Conservation (phyloP, 371 early-diverging fungal genomes). For the Circinella umbellata region DNA sequence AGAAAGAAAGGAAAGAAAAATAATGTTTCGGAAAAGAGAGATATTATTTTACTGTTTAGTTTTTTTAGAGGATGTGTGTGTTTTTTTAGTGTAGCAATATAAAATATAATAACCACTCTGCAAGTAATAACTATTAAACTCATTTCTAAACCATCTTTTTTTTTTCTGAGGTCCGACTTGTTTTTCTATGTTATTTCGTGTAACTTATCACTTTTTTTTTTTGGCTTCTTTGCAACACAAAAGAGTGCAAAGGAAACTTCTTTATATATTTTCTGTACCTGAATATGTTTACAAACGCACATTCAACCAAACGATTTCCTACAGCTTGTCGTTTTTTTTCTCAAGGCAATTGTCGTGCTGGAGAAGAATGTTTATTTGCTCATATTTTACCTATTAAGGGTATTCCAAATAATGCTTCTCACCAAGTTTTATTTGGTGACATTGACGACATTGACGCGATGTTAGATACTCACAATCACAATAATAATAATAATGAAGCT, state of each 20-base stretch:
- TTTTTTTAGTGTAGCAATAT: too few relatives aligned
- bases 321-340: slow-evolving; percentile 50
- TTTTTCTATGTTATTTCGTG: not conserved
- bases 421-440: slow-evolving; percentile 28
- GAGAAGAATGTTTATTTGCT: slow-evolving; percentile 48
- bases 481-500: too few relatives aligned
- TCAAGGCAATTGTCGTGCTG: slow-evolving; percentile 56
- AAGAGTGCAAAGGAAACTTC: not conserved
- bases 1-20: slow-evolving; percentile 2
- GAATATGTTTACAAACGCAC: slow-evolving; percentile 28
- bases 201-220: slow-evolving; percentile 2
- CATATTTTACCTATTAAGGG: slow-evolving; percentile 49
- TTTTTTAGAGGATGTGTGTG: too few relatives aligned
- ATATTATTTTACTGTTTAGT: too few relatives aligned
- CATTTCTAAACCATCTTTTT: not conserved
- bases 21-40: not conserved
- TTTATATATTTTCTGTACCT: not conserved
- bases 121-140: not conserved
- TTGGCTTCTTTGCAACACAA: slow-evolving; percentile 7
- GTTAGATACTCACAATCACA: not conserved
- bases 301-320: slow-evolving; percentile 45
- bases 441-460: slow-evolving; percentile 15
- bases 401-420: slow-evolving; percentile 22
- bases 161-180: not conserved
- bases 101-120: not conserved